phyloP scores from a whole-genome alignment of 1,284 basidiomycete species.

The Boletus semigastroideus region DNA sequence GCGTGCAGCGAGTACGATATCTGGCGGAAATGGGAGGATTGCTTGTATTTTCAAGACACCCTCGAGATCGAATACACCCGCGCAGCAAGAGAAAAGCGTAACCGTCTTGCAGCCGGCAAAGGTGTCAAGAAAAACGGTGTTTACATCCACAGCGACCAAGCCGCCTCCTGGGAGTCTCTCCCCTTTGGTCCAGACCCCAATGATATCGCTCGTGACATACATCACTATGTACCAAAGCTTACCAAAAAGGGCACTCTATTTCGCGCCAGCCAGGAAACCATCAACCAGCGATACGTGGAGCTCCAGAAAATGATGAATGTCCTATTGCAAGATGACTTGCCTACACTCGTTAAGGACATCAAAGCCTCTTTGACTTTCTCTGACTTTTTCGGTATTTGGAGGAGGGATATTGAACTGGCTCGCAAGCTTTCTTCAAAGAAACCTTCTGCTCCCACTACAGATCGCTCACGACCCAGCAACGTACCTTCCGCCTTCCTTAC shows the following conservation, averaged over 20 bases:
- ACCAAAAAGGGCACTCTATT: conserved; percentile 72
- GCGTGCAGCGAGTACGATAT: conserved; percentile 59
- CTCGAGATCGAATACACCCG: conserved; percentile 64
- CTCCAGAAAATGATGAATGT: conserved; percentile 56
- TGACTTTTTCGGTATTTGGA: conserved; percentile 78
- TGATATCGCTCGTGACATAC: conserved; percentile 64
- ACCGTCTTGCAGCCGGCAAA: conserved; percentile 63
- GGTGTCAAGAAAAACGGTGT: conserved; percentile 73
- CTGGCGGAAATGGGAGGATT: conserved; percentile 80
- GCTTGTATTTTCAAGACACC: conserved; percentile 67
- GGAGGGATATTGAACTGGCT: conserved; percentile 62
- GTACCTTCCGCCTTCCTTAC: conserved; percentile 53
- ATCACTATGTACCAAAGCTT: conserved; percentile 61
- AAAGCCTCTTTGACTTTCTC: conserved; percentile 55
- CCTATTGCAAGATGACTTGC: conserved; percentile 59
- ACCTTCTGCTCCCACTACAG: not conserved
- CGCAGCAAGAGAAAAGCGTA: conserved; percentile 62
- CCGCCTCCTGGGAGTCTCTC: conserved; percentile 80
- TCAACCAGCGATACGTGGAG: conserved; percentile 61
- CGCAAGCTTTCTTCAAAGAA: conserved; percentile 35
- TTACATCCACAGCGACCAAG: conserved; percentile 63
- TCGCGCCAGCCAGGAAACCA: conserved; percentile 62
- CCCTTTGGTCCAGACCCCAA: conserved; percentile 78
- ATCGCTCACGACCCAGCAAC: conserved; percentile 35
- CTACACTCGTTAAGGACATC: conserved; percentile 63